phyloP scores from a whole-genome alignment of 1,284 basidiomycete genomes.

The Apiotrichum veenhuisii region DNA sequence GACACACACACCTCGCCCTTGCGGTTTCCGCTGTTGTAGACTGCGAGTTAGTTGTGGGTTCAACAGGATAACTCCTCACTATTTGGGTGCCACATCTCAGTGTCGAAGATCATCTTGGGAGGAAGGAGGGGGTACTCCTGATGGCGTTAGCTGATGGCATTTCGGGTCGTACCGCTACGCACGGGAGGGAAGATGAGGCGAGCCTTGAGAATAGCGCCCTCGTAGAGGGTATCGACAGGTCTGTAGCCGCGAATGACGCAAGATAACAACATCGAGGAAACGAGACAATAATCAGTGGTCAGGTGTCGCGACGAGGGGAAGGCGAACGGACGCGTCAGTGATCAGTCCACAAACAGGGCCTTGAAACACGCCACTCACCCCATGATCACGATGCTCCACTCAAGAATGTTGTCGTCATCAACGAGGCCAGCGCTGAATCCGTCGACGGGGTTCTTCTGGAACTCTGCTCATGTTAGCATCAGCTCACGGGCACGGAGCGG shows the following conservation, averaged over 20 bases:
- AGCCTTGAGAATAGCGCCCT: slow-evolving; percentile 89
- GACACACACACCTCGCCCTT: slow-evolving; percentile 95
- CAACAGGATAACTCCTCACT: slow-evolving; percentile 59
- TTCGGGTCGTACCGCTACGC: slow-evolving; percentile 15
- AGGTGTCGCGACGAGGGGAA: neutral
- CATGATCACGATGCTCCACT: slow-evolving; percentile 88
- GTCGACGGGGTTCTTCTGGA: slow-evolving; percentile 83
- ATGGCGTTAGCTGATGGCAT: neutral
- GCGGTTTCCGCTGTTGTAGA: slow-evolving; percentile 83
- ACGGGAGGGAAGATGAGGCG: slow-evolving; percentile 73
- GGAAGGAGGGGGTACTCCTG: slow-evolving; percentile 83
- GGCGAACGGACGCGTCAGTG: neutral
- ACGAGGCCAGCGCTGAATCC: slow-evolving; percentile 94
- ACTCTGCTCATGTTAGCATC: slow-evolving; percentile 53
- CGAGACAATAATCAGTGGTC: no score
- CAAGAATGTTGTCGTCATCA: slow-evolving; percentile 84
- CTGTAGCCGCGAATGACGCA: slow-evolving; percentile 49
- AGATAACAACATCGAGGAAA: no score
- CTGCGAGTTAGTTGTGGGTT: slow-evolving; percentile 51
- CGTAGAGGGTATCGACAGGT: slow-evolving; percentile 84
- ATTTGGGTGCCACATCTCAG: slow-evolving; percentile 99
- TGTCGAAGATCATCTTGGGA: slow-evolving; percentile 93
- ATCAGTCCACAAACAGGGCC: neutral
- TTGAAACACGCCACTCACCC: slow-evolving; percentile 58
- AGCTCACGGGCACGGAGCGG: neutral